phyloP scores from a whole-genome alignment of 2,329 filamentous ascomycete genomes.

The Pyrenochaeta sp. region DNA sequence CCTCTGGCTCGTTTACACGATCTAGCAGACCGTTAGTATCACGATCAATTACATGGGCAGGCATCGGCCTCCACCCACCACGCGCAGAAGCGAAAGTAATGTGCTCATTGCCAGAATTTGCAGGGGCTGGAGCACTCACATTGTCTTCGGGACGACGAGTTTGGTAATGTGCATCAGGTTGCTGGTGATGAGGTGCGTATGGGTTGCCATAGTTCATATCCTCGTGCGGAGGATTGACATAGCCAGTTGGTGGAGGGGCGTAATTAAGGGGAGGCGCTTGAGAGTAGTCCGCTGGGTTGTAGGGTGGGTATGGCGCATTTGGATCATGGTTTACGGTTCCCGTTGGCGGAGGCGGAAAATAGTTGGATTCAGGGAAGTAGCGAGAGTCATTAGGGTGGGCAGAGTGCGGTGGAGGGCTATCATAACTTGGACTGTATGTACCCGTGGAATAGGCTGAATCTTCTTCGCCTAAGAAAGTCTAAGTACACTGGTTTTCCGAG shows the following conservation, averaged over 20 bases:
- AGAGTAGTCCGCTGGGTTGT: constrained; percentile 56
- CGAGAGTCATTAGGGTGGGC: constrained; percentile 40
- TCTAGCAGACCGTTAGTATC: constrained; percentile 21
- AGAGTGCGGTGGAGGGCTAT: constrained; percentile 42
- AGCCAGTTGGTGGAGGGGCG: constrained; percentile 36
- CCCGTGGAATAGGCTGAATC: constrained; percentile 45
- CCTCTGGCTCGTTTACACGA: constrained; percentile 29
- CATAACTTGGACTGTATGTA: constrained; percentile 34
- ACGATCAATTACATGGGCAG: constrained; percentile 21
- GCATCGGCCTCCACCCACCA: constrained; percentile 46
- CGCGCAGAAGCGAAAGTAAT: constrained; percentile 25
- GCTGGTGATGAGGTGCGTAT: constrained; percentile 31
- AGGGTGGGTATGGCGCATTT: constrained; percentile 38
- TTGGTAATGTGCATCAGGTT: constrained; percentile 39
- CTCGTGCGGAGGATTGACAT: constrained; percentile 37
- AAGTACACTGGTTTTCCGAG: constrained; percentile 24
- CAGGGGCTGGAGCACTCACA: constrained; percentile 57
- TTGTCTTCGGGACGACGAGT: constrained; percentile 52
- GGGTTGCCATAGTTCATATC: constrained; percentile 39
- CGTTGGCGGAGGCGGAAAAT: constrained; percentile 58
- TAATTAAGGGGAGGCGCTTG: constrained; percentile 33
- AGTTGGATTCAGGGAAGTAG: constrained; percentile 56
- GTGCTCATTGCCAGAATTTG: constrained; percentile 36
- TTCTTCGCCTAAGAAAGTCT: constrained; percentile 38
- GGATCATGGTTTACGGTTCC: constrained; percentile 39